Evolutionary conservation across 768 basidiomycete genomes (phyloP).

Genomic region (Albatrellus ellisii): DNA sequence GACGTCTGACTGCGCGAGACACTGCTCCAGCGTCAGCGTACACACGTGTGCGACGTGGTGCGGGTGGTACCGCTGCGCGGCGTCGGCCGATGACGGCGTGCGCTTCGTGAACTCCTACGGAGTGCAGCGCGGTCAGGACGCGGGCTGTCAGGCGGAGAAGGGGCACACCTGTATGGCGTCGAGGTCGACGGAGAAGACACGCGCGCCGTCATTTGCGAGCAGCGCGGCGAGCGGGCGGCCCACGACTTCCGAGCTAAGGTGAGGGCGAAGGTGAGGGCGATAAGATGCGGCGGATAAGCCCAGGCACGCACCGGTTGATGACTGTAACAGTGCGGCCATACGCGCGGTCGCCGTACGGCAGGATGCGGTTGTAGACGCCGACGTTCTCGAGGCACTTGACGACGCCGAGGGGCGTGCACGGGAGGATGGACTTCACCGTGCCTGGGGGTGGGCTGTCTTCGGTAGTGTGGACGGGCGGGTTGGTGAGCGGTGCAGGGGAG

Average conservation of each 20-base stretch:
- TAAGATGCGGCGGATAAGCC: neutral
- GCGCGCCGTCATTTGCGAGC: conserved; percentile 90
- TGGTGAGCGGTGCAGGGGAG: conserved; percentile 26
- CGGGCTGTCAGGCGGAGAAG: neutral
- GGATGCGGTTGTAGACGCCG: conserved; percentile 86
- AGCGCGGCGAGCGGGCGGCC: conserved; percentile 94
- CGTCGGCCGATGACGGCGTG: conserved; percentile 32
- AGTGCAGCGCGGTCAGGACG: conserved; percentile 14
- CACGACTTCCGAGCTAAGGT: conserved; percentile 87
- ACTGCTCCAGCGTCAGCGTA: conserved; percentile 59
- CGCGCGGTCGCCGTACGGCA: conserved; percentile 90
- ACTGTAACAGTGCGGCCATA: conserved; percentile 90
- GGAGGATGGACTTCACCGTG: conserved; percentile 90
- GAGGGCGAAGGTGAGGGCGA: neutral
- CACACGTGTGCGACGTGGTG: conserved; percentile 71
- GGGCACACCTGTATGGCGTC: conserved; percentile 59
- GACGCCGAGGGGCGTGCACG: conserved; percentile 93
- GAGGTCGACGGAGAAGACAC: conserved; percentile 91
- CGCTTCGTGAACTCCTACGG: conserved; percentile 82
- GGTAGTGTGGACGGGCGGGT: conserved; percentile 19
- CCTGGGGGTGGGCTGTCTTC: conserved; percentile 64
- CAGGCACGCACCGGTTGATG: conserved; percentile 73
- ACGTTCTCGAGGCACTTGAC: conserved; percentile 89
- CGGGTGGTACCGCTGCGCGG: conserved; percentile 55
- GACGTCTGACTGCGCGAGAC: conserved; percentile 78